A percentile compares a stretch with the other conserved stretches of the same genome.
These are phyloP conservation scores for Bidens hawaiensis DNA, from an alignment of 140 eudicot species.

Conservation along the genomic window DNA sequence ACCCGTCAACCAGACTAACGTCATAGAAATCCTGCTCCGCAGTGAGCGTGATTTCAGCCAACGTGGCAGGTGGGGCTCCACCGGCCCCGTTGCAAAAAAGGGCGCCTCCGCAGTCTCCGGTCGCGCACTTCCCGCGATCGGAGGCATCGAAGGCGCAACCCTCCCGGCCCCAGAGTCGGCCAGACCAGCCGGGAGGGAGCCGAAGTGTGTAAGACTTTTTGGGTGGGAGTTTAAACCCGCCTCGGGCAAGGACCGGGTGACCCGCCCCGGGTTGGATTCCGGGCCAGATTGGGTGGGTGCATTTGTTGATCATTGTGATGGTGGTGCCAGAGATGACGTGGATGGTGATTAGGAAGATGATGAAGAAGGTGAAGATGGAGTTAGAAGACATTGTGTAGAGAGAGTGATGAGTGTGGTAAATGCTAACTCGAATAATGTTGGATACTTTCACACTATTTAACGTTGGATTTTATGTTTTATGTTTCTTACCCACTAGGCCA, in stretches of 20 bases:
- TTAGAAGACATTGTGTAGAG: not conserved
- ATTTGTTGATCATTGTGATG: slow-evolving; percentile 70
- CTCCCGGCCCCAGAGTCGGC: slow-evolving; percentile 96
- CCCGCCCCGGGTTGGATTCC: slow-evolving; percentile 94
- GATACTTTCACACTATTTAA: not conserved
- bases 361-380: not conserved
- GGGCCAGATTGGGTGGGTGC: slow-evolving; percentile 93
- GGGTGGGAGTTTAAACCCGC: slow-evolving; percentile 79
- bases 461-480: not conserved
- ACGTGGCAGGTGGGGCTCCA: slow-evolving; percentile 85
- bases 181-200: slow-evolving; percentile 87
- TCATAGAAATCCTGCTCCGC: slow-evolving; percentile 84
- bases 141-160: slow-evolving; percentile 71
- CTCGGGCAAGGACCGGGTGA: slow-evolving; percentile 68
- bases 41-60: slow-evolving; percentile 87
- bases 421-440: not conserved
- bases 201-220: slow-evolving; percentile 50
- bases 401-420: not conserved
- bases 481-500: too few relatives aligned
- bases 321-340: slow-evolving; percentile 46
- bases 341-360: slow-evolving; percentile 24
- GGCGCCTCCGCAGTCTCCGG: slow-evolving; percentile 94
- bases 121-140: slow-evolving; percentile 84
- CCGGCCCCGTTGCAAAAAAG: slow-evolving; percentile 85
- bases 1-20: slow-evolving; percentile 83